Conservation (phyloP, 257 asterid genomes). For the Gentiana dahurica region DNA sequence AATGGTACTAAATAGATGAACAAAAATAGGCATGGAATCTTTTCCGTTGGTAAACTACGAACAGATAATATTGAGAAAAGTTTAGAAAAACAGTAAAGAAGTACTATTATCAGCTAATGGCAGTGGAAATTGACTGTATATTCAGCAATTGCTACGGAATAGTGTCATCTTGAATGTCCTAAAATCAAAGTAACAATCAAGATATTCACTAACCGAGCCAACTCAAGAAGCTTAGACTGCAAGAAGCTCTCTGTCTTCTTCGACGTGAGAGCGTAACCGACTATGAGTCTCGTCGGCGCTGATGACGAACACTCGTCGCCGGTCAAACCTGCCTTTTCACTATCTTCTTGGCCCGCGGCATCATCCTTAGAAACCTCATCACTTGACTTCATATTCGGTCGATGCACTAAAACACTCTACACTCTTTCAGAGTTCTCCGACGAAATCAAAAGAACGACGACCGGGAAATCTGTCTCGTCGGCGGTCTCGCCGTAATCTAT, state of each 20-base stretch:
- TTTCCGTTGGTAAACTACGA: no score
- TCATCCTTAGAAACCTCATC: constrained; percentile 12
- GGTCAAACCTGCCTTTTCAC: constrained; percentile 1
- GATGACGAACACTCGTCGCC: constrained; percentile 3
- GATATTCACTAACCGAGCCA: constrained; percentile 38
- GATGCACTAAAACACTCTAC: not conserved
- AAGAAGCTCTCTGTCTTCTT: constrained; percentile 62
- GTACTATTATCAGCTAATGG: no score
- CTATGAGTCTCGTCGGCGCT: constrained; percentile 26
- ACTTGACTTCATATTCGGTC: constrained; percentile 8
- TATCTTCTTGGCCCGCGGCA: constrained; percentile 7
- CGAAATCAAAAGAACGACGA: not conserved
- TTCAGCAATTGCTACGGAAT: no score
- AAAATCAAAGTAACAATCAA: not conserved
- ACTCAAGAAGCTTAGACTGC: constrained; percentile 42
- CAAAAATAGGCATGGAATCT: no score
- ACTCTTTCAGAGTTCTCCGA: not conserved
- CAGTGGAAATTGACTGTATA: no score
- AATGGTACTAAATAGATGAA: no score
- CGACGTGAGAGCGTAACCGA: constrained; percentile 63
- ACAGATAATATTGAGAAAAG: no score
- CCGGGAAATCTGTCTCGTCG: not conserved
- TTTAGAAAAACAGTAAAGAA: no score
- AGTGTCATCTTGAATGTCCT: no score
- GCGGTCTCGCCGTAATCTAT: not conserved